A percentile compares a stretch with the other conserved stretches of the same genome.
Conservation (phyloP, 768 basidiomycete genomes). For the Macrolepiota fuliginosa region DNA sequence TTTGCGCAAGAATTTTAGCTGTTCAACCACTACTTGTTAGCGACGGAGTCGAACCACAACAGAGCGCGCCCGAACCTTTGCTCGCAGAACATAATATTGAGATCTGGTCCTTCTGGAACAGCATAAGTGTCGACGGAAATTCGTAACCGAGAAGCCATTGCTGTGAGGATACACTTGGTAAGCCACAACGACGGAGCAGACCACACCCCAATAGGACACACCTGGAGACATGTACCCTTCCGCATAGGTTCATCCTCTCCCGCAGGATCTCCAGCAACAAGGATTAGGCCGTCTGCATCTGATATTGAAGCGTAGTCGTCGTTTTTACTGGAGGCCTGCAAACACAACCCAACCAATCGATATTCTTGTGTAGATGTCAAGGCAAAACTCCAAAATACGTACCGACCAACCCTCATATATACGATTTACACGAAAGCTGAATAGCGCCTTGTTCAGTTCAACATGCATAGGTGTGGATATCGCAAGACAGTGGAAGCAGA, state of each 20-base stretch:
- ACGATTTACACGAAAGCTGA: slow-evolving; percentile 53
- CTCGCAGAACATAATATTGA: slow-evolving; percentile 82
- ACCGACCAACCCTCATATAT: slow-evolving; percentile 67
- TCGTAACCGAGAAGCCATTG: slow-evolving; percentile 98
- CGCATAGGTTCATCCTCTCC: slow-evolving; percentile 88
- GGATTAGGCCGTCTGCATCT: slow-evolving; percentile 65
- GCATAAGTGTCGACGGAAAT: slow-evolving; percentile 89
- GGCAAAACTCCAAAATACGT: slow-evolving; percentile 22
- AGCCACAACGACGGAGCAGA: slow-evolving; percentile 6
- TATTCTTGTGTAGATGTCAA: not conserved
- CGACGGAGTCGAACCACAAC: not conserved
- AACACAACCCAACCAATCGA: slow-evolving; percentile 14
- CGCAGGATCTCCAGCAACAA: slow-evolving; percentile 75
- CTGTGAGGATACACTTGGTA: slow-evolving; percentile 39
- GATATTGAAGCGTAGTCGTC: slow-evolving; percentile 72
- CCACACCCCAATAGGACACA: slow-evolving; percentile 29
- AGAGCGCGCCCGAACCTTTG: slow-evolving; percentile 59
- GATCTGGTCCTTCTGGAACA: slow-evolving; percentile 78
- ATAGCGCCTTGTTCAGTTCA: slow-evolving; percentile 65
- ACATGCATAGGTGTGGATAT: slow-evolving; percentile 50
- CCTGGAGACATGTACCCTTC: slow-evolving; percentile 92
- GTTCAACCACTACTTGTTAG: slow-evolving; percentile 13
- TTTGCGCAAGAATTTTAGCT: slow-evolving; percentile 87
- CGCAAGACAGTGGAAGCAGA: slow-evolving; percentile 19
- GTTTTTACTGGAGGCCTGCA: slow-evolving; percentile 61